These are phyloP conservation scores for Malassezia psittaci DNA, from an alignment of 1,284 basidiomycete genomes.

Conservation along the genomic window DNA sequence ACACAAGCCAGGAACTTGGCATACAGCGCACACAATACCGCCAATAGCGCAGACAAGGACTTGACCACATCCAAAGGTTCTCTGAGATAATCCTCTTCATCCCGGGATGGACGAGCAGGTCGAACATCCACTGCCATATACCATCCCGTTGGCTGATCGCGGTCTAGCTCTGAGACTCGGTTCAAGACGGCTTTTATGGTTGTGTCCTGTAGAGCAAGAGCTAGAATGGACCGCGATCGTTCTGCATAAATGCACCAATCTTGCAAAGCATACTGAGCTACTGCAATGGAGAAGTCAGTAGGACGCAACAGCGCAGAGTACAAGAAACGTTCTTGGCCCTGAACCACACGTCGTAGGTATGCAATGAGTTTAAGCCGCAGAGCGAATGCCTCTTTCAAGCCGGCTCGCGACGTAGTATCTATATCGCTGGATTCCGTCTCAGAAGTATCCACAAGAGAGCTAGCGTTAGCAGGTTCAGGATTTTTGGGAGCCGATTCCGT, in stretches of 20 bases:
- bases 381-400: neutral
- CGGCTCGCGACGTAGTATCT: too few relatives aligned
- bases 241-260: slow-evolving; percentile 1
- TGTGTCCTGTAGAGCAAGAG: neutral
- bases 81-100: neutral
- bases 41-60: slow-evolving; percentile 1
- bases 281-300: neutral
- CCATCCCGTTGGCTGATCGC: neutral
- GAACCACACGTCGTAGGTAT: slow-evolving; percentile 6
- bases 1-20: slow-evolving; percentile 13
- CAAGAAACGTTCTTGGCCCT: slow-evolving; percentile 9
- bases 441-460: too few relatives aligned
- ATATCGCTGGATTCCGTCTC: too few relatives aligned
- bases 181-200: neutral
- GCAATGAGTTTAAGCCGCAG: slow-evolving; percentile 5
- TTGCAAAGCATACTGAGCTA: neutral
- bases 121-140: neutral
- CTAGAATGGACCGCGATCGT: slow-evolving; percentile 1
- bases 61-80: neutral
- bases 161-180: neutral
- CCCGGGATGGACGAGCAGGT: neutral
- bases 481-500: too few relatives aligned
- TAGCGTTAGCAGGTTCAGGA: too few relatives aligned
- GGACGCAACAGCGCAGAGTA: slow-evolving; percentile 6
- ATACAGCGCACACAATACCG: slow-evolving; percentile 7